Conservation (phyloP, 768 basidiomycete genomes). For the Lyophyllum shimeji region DNA sequence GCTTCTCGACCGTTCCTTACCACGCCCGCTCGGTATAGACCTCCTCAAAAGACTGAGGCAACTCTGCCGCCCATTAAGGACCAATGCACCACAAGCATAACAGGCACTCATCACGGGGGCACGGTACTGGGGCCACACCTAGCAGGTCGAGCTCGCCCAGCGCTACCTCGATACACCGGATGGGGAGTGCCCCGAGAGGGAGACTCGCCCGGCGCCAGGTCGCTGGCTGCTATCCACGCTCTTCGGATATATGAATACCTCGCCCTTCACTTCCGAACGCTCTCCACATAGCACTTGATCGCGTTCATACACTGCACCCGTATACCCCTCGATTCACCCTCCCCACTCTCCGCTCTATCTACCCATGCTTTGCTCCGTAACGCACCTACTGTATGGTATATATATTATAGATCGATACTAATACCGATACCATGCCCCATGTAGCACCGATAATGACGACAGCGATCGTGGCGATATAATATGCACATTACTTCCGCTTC, state of each 20-base stretch:
- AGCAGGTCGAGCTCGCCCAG: not conserved
- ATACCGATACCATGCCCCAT: not conserved
- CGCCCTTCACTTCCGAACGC: not conserved
- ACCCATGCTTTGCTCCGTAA: not conserved
- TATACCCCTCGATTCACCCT: not conserved
- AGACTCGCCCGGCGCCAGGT: not conserved
- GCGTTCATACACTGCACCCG: not conserved
- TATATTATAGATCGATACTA: not conserved
- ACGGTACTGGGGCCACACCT: not conserved
- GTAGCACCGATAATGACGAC: not conserved
- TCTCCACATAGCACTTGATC: not conserved
- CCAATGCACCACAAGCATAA: not conserved
- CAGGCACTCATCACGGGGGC: not conserved
- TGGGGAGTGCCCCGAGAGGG: not conserved
- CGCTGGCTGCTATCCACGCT: not conserved
- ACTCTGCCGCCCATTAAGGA: not conserved
- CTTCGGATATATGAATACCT: not conserved
- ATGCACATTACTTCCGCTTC: conserved; percentile 29
- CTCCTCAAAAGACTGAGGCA: conserved; percentile 5
- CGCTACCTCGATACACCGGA: not conserved
- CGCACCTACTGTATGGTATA: not conserved
- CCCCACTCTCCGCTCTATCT: not conserved
- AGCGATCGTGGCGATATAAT: not conserved
- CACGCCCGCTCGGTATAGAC: not conserved
- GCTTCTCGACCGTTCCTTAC: not conserved